Evolutionary conservation across 345 rosid genomes (phyloP).

Genomic region (Corymbia maculata): DNA sequence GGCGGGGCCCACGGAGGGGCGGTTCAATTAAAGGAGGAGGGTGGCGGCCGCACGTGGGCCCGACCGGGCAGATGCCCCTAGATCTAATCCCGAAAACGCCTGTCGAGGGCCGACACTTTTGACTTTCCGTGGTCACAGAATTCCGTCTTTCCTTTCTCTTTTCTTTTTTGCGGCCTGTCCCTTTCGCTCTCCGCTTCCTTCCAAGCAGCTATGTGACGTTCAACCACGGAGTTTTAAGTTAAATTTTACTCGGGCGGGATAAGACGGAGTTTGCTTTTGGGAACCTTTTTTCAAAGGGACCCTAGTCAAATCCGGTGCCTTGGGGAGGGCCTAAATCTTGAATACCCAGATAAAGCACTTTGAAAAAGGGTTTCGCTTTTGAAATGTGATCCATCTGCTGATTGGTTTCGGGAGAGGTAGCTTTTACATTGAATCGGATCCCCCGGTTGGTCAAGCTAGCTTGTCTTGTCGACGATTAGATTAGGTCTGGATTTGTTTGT

Average conservation of each 20-base stretch:
- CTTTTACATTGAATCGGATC: background rate
- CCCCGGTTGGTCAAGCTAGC: background rate
- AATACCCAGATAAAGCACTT: background rate
- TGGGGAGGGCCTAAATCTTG: background rate
- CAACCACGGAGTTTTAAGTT: background rate
- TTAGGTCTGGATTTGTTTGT: background rate
- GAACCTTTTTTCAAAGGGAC: background rate
- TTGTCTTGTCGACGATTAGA: background rate
- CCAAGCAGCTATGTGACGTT: background rate
- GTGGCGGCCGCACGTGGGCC: background rate
- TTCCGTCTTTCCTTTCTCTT: background rate
- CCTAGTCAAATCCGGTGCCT: background rate
- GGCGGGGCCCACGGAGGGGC: background rate
- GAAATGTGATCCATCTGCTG: background rate
- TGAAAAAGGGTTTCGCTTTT: background rate
- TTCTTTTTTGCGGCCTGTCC: background rate
- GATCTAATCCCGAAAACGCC: background rate
- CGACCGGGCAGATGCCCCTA: background rate
- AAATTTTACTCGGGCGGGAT: background rate
- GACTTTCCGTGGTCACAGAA: background rate
- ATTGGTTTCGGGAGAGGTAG: background rate
- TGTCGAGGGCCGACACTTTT: slow-evolving; percentile 9
- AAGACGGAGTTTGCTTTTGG: background rate
- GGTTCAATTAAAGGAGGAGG: background rate
- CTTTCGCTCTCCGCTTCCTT: background rate